These are phyloP conservation scores for Yamadazyma ubonensis DNA, from an alignment of 805 yeast genomes.

Conservation along the genomic window DNA sequence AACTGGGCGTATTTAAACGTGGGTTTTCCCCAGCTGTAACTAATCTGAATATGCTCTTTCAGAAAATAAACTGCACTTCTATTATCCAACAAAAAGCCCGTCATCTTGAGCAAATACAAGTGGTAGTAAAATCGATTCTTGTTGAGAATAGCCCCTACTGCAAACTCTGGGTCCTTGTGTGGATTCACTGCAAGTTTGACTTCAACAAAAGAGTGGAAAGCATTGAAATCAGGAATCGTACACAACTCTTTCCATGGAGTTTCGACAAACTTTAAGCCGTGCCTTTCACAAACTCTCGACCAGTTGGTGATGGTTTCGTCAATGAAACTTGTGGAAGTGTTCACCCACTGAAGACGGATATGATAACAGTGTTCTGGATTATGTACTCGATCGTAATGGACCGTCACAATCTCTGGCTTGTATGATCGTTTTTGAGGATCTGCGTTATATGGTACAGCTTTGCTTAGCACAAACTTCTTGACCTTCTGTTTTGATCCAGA, in stretches of 20 bases:
- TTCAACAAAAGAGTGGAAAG: conserved; percentile 83
- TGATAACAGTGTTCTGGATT: conserved; percentile 95
- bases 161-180: conserved; percentile 59
- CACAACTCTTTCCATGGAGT: conserved; percentile 89
- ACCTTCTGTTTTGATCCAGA: conserved; percentile 21
- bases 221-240: conserved; percentile 71
- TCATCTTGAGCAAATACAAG: conserved; percentile 60
- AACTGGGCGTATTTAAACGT: conserved; percentile 81
- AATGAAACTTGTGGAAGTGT: conserved; percentile 71
- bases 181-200: conserved; percentile 69
- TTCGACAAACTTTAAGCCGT: conserved; percentile 76
- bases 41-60: conserved; percentile 58
- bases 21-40: conserved; percentile 91
- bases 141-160: conserved; percentile 34
- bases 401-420: conserved; percentile 73
- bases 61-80: conserved; percentile 65
- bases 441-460: conserved; percentile 64
- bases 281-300: conserved; percentile 80
- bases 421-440: conserved; percentile 73
- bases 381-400: conserved; percentile 89
- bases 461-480: conserved; percentile 58
- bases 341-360: conserved; percentile 87
- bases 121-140: conserved; percentile 74
- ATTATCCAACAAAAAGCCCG: conserved; percentile 81
- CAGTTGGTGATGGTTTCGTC: conserved; percentile 46